Conservation (phyloP, 495 filamentous ascomycete species). For the Tuber indicum region DNA sequence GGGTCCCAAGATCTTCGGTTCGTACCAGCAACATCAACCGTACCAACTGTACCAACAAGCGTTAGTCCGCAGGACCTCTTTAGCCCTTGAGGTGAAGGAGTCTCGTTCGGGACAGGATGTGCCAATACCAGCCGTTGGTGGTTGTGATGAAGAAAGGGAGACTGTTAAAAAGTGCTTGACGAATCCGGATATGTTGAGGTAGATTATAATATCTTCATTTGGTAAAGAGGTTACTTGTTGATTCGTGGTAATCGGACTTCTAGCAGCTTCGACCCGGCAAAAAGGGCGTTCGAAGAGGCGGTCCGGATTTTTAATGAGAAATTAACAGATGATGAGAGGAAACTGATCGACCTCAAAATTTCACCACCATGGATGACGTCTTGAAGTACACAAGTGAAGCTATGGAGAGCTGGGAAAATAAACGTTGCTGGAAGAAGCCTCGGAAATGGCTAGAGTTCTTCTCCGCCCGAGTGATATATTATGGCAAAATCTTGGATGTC, state of each 20-base stretch:
- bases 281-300: constrained; percentile 9
- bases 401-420: constrained; percentile 8
- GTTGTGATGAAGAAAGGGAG: background rate
- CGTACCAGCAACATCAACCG: background rate
- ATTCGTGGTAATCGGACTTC: background rate
- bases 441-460: constrained; percentile 14
- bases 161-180: background rate
- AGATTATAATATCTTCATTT: background rate
- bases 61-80: background rate
- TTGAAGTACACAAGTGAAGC: background rate
- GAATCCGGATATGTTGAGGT: background rate
- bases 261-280: constrained; percentile 11
- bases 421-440: constrained; percentile 6
- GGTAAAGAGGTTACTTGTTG: background rate
- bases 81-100: background rate
- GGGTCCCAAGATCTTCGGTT: background rate
- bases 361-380: constrained; percentile 10
- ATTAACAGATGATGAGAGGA: constrained; percentile 2
- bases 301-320: constrained; percentile 7
- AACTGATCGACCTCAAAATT: background rate
- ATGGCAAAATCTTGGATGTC: constrained; percentile 30
- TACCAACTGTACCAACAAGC: background rate
- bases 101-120: background rate
- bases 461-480: constrained; percentile 17
- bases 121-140: background rate